Evolutionary conservation across 169 alveolate species (phyloP), one percentile per base, ranked within the genome.

Genomic region (Plasmodium ovale): DNA sequence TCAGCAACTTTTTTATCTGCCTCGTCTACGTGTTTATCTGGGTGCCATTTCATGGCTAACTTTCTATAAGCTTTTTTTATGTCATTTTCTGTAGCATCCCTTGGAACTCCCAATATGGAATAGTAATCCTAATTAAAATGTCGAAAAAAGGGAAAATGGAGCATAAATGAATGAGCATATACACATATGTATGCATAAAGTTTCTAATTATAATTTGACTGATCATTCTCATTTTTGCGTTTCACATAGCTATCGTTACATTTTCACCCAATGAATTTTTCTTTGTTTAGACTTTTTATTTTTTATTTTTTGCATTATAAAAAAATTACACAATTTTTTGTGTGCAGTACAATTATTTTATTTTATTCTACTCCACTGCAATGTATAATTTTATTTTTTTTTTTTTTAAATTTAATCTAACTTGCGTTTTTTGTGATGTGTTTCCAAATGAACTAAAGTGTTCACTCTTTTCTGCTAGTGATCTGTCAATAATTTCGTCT

Each of bases 11-110:
- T 25, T 60, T 60, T 60, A 60, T 60, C 71, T 60, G 21, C 44
- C 3, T 60, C 71, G 3, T 60, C 19, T 16, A 3, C 9, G 21
- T 60, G 71, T 31, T 60, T 60, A 60, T 60, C 71, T 9, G 99
- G 99, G 90, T 98, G 99, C 94, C 95, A 95, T 67, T 92, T 96
- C 82, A 95, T 91, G 1, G 98, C 99, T 21, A 95, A 90, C 69
- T 95, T 96, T 49, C 98, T 92, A 92, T 94, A 98, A 2, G 98
- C 97, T 93, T 97, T 97, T 77, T 97, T 97, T 64, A 98, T 94
- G 27, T 97, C 99, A 72, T 95, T 87, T 39, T 94, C 96, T 29
- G 92, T 69, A 37, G 92, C 87, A 37, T 92, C 94, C 27, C 92
- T 67, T 21, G 58, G 82, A 29, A 92, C 92, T 19, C 95, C 95